phyloP scores from a whole-genome alignment of 1,284 basidiomycete species.

The Naganishia albida region DNA sequence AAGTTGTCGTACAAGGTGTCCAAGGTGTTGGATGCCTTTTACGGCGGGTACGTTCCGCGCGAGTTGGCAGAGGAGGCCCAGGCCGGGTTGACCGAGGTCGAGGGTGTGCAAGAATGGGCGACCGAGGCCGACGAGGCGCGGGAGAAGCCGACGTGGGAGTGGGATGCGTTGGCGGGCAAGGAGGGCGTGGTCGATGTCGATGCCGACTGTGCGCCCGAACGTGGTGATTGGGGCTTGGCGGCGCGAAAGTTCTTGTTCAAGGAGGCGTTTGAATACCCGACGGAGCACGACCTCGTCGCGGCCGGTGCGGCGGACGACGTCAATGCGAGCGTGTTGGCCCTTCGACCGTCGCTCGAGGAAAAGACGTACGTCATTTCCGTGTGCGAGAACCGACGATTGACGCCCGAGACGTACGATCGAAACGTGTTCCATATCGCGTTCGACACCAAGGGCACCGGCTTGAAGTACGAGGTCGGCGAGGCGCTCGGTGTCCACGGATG shows the following conservation, averaged over 20 bases:
- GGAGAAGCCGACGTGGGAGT: conserved; percentile 50
- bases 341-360: conserved; percentile 84
- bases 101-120: conserved; percentile 41
- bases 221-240: conserved; percentile 73
- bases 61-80: conserved; percentile 52
- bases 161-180: conserved; percentile 49
- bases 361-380: conserved; percentile 92
- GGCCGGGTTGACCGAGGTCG: conserved; percentile 47
- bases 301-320: conserved; percentile 52
- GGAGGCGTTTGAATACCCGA: conserved; percentile 62
- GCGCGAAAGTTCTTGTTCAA: conserved; percentile 88
- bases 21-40: conserved; percentile 53
- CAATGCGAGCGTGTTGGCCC: conserved; percentile 60
- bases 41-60: conserved; percentile 48
- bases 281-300: conserved; percentile 42
- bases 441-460: conserved; percentile 83
- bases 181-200: conserved; percentile 47
- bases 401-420: conserved; percentile 91
- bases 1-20: conserved; percentile 47
- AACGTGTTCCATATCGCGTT: conserved; percentile 99
- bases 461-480: conserved; percentile 95
- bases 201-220: conserved; percentile 43
- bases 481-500: conserved; percentile 96
- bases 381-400: conserved; percentile 90
- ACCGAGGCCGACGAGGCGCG: conserved; percentile 46